Evolutionary conservation across 148 eudicot species (phyloP).

Genomic region (Vaccinium darrowii): DNA sequence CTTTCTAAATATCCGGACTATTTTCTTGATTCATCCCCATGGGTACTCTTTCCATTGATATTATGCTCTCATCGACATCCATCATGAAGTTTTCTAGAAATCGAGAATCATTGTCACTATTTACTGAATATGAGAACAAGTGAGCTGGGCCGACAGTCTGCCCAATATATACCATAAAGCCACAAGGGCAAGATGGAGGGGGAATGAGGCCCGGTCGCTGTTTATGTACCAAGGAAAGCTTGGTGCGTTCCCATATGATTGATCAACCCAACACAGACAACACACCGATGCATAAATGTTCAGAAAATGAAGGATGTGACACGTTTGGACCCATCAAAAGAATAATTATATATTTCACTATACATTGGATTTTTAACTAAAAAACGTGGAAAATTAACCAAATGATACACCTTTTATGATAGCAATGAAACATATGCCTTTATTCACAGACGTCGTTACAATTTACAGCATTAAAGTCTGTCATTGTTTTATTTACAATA

Average conservation of each 20-base stretch:
- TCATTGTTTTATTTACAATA: background rate
- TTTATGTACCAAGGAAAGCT: background rate
- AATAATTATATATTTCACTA: background rate
- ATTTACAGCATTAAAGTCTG: background rate
- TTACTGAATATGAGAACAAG: background rate
- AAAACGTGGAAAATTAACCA: background rate
- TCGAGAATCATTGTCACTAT: background rate
- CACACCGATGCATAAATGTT: background rate
- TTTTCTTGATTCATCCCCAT: background rate
- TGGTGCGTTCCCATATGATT: background rate
- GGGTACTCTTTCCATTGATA: background rate
- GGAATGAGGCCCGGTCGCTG: background rate
- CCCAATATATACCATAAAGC: background rate
- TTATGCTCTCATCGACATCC: background rate
- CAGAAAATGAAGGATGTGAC: background rate
- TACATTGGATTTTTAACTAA: background rate
- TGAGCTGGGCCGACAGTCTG: background rate
- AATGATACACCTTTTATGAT: background rate
- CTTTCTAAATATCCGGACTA: background rate
- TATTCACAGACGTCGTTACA: background rate
- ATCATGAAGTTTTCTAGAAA: background rate
- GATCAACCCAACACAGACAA: background rate
- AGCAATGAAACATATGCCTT: background rate
- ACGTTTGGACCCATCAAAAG: background rate
- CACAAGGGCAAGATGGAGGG: background rate